phyloP scores from a whole-genome alignment of 331 rosid species.

The Rhamnella rubrinervis region DNA sequence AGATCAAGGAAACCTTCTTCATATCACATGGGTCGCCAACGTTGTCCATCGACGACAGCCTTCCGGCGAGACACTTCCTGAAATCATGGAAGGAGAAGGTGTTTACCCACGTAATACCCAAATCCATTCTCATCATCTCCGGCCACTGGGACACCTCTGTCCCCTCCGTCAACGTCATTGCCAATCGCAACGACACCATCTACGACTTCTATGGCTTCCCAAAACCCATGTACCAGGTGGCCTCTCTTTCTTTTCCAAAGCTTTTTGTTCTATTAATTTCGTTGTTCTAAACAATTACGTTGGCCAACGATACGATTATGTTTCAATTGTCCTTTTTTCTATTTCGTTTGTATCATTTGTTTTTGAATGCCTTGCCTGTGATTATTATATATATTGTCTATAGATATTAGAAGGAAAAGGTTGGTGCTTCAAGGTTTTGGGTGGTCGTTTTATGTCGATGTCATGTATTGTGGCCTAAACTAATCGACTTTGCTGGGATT shows the following conservation, averaged over 20 bases:
- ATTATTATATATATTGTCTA: too few species aligned
- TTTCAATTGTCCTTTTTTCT: too few species aligned
- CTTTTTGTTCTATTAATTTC: too few species aligned
- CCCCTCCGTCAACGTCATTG: constrained; percentile 64
- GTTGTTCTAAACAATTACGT: too few species aligned
- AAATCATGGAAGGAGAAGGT: constrained; percentile 50
- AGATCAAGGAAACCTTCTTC: constrained; percentile 51
- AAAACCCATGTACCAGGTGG: constrained; percentile 62
- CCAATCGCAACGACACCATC: constrained; percentile 53
- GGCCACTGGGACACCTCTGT: constrained; percentile 69
- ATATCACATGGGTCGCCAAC: constrained; percentile 79
- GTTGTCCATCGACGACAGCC: constrained; percentile 51
- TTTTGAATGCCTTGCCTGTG: too few species aligned
- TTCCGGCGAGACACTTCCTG: constrained; percentile 51
- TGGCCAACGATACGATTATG: too few species aligned
- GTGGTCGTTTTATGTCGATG: too few species aligned
- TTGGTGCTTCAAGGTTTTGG: too few species aligned
- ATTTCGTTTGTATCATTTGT: too few species aligned
- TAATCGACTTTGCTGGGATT: too few species aligned
- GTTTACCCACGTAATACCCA: constrained; percentile 30
- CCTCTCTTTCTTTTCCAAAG: neutral
- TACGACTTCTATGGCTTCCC: constrained; percentile 80
- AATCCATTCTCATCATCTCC: constrained; percentile 56
- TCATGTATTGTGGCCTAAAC: too few species aligned
- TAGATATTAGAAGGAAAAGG: too few species aligned